These are phyloP conservation scores for Mucor velutinosus DNA, from an alignment of 371 early-diverging fungal genomes.

Conservation along the genomic window DNA sequence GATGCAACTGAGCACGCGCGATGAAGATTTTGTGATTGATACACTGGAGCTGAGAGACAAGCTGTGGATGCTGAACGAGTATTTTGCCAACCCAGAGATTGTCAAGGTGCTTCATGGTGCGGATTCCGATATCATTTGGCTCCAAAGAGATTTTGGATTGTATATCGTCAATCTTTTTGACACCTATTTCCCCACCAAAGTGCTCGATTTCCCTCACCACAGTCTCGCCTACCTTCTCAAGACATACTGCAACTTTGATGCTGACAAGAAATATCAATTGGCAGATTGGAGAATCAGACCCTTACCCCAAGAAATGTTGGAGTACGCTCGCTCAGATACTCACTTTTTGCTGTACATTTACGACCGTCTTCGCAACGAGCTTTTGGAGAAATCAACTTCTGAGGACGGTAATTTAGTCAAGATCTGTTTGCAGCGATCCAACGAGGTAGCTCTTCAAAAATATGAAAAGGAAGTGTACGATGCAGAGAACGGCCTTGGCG, in stretches of 20 bases:
- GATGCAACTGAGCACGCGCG: conserved; percentile 92
- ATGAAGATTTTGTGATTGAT: conserved; percentile 90
- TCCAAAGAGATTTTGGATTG: conserved; percentile 96
- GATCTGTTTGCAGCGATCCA: conserved; percentile 70
- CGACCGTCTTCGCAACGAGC: conserved; percentile 87
- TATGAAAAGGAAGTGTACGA: conserved; percentile 87
- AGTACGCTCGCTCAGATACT: conserved; percentile 94
- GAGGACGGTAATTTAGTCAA: conserved; percentile 68
- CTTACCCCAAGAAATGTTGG: conserved; percentile 86
- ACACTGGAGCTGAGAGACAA: conserved; percentile 82
- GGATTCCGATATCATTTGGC: conserved; percentile 94
- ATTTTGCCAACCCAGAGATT: conserved; percentile 86
- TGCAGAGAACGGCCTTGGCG: conserved; percentile 68
- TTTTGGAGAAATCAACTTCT: conserved; percentile 56
- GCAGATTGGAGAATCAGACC: conserved; percentile 98
- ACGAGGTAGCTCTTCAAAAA: conserved; percentile 60
- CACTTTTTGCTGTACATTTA: conserved; percentile 94
- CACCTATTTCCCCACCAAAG: conserved; percentile 91
- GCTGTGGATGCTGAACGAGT: conserved; percentile 76
- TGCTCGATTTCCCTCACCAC: conserved; percentile 72
- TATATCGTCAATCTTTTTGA: conserved; percentile 97
- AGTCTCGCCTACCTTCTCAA: conserved; percentile 85
- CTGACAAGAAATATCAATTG: conserved; percentile 93
- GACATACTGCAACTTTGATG: conserved; percentile 74
- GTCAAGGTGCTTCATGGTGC: conserved; percentile 97